A percentile compares a stretch with the other conserved stretches of the same genome.
Conservation (phyloP, 768 basidiomycete species). For the Pilatotrama ljubarskyi region DNA sequence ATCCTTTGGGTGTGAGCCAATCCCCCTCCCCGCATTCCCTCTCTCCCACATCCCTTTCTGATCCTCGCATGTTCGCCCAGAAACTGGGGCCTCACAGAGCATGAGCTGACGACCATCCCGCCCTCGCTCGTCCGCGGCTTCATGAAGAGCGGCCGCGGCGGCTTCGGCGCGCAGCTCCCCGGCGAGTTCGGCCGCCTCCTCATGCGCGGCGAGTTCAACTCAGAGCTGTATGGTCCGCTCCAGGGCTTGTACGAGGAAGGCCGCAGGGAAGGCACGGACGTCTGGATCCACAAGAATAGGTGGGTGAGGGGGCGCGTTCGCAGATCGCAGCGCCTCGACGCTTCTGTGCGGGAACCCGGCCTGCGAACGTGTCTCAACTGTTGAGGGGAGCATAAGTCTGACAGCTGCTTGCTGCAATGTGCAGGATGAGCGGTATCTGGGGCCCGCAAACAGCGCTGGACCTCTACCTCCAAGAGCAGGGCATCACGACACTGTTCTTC, state of each 20-base stretch:
- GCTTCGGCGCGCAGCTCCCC: conserved; percentile 55
- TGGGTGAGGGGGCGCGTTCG: conserved; percentile 21
- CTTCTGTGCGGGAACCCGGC: background rate
- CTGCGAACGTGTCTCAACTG: conserved; percentile 5
- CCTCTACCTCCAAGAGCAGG: conserved; percentile 61
- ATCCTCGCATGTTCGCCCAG: conserved; percentile 34
- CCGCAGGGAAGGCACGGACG: conserved; percentile 54
- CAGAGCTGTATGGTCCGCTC: conserved; percentile 63
- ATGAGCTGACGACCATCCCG: conserved; percentile 61
- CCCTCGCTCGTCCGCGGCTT: conserved; percentile 60
- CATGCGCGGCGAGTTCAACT: conserved; percentile 60
- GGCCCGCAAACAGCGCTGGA: conserved; percentile 63
- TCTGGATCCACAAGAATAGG: conserved; percentile 77
- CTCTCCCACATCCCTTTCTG: background rate
- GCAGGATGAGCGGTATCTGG: conserved; percentile 67
- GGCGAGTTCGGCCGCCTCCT: conserved; percentile 53
- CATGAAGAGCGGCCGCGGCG: conserved; percentile 47
- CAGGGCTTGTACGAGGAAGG: conserved; percentile 56
- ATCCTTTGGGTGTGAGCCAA: conserved; percentile 62
- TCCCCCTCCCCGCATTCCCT: background rate
- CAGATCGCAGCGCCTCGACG: background rate
- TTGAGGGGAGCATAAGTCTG: background rate
- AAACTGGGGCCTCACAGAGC: conserved; percentile 72
- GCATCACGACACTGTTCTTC: conserved; percentile 61
- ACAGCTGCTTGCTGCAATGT: background rate